Base-by-base conservation (phyloP, 768 basidiomycete species). In the Boletus subparvulus region DNA sequence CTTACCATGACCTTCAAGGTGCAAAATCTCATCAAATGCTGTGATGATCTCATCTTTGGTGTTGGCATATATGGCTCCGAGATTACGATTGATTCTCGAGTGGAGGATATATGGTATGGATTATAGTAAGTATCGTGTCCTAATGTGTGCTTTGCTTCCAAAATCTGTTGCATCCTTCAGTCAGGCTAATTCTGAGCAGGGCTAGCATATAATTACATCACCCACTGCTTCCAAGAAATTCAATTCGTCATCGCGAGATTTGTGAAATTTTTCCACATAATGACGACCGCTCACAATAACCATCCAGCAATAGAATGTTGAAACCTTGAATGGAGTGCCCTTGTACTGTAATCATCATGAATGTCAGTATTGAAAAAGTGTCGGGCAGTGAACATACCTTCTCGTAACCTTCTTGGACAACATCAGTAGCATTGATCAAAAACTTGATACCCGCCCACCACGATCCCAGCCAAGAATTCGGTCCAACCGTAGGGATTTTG, bases 31-130 rank as follows among this genome's bases (percentile, higher is more conserved):
- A 1, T 67, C 62, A 51, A 81, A 77, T 0, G 82, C 71, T 0
- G 62, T 52, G 2, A 61, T 47, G 14, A 83, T 67, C 59, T 85
- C 84, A 30, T 80, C 76, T 7, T 67, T 71, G 10, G 83, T 62
- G 26, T 76, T 73, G 0, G 74, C 67, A 56, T 80, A 76, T 3
- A 75, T 59, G 4, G 51, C 55, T 2, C 64, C 69, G 12, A 84
- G 65, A 48, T 75, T 75, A 6, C 80, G 71, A 13, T 73, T 75
- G 6, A 78, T 58, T 30, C 66, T 42, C n/a, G 60, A 56, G 19
- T 69, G 72, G 9, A 76, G 40, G 26, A 77, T 51, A 68, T 51
- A 42, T 77, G 77, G 32, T 74, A 77, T 6, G 39, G 41, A 56
- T 75, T 65, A 2, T 68, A 36, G 19, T 56, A 44, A n/a, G 74